Evolutionary conservation across 148 eudicot species (phyloP).

Genomic region (Talinum fruticosum): DNA sequence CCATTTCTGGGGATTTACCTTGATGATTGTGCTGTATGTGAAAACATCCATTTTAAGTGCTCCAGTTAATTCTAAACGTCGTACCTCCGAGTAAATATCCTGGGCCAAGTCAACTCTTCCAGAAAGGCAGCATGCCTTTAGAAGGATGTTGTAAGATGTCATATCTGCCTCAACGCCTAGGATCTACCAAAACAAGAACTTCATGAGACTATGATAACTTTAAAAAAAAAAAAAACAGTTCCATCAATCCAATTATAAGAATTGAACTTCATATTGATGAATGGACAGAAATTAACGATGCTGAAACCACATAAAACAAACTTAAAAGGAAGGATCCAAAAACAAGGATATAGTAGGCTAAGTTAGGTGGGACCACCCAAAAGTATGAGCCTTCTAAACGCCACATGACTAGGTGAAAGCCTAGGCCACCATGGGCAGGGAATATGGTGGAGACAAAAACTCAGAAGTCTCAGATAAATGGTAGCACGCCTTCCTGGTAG

Average conservation of each 20-base stretch:
- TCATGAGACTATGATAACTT: neutral
- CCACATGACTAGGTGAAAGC: neutral
- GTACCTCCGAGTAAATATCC: conserved; percentile 68
- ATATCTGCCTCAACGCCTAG: conserved; percentile 69
- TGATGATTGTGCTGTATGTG: conserved; percentile 92
- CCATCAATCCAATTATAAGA: neutral
- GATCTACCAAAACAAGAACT: conserved; percentile 39
- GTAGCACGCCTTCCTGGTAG: neutral
- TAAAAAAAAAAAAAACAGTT: neutral
- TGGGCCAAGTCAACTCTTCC: conserved; percentile 88
- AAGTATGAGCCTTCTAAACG: neutral
- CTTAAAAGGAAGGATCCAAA: neutral
- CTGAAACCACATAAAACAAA: neutral
- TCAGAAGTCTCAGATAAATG: neutral
- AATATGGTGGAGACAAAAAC: neutral
- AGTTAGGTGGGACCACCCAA: neutral
- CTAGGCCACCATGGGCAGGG: neutral
- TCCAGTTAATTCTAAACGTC: conserved; percentile 60
- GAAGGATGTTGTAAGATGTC: conserved; percentile 83
- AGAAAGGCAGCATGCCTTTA: conserved; percentile 87
- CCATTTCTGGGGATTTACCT: conserved; percentile 40
- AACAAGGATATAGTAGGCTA: neutral
- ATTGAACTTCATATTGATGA: neutral
- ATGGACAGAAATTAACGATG: neutral
- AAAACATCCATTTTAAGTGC: conserved; percentile 76